phyloP scores from a whole-genome alignment of 306 rosid genomes.

The Geum urbanum region DNA sequence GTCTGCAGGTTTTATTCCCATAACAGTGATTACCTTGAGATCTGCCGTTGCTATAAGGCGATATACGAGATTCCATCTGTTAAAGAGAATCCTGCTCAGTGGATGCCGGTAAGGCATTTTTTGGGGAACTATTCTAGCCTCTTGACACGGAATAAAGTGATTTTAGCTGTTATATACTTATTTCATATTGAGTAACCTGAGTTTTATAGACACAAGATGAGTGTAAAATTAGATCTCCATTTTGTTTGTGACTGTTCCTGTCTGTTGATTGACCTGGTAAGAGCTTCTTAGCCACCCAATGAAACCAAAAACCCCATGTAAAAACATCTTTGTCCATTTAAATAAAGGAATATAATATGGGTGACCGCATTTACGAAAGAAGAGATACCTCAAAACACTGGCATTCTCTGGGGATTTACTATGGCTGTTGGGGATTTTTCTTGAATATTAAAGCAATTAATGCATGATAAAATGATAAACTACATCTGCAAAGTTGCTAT shows the following conservation, averaged over 20 bases:
- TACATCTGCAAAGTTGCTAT: not conserved
- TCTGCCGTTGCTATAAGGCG: conserved; percentile 81
- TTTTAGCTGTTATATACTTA: not conserved
- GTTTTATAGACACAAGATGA: not conserved
- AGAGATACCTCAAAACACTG: not conserved
- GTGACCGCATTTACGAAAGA: not conserved
- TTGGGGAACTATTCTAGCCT: not conserved
- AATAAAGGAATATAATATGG: not conserved
- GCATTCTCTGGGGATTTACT: not conserved
- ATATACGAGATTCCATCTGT: conserved; percentile 81
- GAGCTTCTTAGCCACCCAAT: not conserved
- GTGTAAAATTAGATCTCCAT: not conserved
- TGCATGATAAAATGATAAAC: not conserved
- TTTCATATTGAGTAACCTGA: not conserved
- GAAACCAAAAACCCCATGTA: not conserved
- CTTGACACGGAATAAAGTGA: not conserved
- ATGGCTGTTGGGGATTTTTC: not conserved
- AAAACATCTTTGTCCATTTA: not conserved
- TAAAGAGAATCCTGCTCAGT: conserved; percentile 60
- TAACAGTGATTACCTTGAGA: conserved; percentile 80
- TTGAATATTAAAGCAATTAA: not conserved
- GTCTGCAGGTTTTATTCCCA: conserved; percentile 64
- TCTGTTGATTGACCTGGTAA: not conserved
- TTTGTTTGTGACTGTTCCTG: not conserved
- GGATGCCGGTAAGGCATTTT: conserved; percentile 54